Evolutionary conservation across 805 yeast species (phyloP).

Genomic region (Groenewaldozyma salmanticensis): DNA sequence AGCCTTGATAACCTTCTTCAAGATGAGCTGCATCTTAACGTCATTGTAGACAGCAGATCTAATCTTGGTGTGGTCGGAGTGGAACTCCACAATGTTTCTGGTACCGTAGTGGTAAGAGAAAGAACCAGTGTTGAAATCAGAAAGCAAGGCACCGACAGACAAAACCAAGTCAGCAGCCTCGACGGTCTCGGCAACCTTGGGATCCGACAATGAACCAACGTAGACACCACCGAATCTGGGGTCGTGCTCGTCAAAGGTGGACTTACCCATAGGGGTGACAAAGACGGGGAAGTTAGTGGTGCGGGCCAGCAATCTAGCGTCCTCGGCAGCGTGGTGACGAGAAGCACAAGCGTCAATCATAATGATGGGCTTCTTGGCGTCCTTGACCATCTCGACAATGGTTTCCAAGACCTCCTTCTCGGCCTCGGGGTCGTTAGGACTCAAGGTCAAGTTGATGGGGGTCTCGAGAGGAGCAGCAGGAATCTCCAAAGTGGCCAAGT

Average conservation of each 20-base stretch:
- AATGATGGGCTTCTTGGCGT: constrained; percentile 61
- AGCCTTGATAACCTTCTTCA: constrained; percentile 23
- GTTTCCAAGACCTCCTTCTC: constrained; percentile 53
- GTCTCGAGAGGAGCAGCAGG: constrained; percentile 47
- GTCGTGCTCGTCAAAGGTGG: constrained; percentile 61
- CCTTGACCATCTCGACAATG: constrained; percentile 41
- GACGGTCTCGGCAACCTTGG: constrained; percentile 61
- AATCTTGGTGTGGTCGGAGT: constrained; percentile 45
- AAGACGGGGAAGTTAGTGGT: constrained; percentile 71
- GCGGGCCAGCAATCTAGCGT: constrained; percentile 52
- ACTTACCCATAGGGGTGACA: constrained; percentile 88
- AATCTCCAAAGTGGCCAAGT: constrained; percentile 43
- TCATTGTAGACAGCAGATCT: constrained; percentile 44
- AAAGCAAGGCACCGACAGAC: constrained; percentile 72
- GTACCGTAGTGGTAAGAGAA: constrained; percentile 47
- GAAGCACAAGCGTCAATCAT: constrained; percentile 83
- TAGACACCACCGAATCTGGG: constrained; percentile 77
- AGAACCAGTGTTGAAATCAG: constrained; percentile 88
- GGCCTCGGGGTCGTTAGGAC: constrained; percentile 49
- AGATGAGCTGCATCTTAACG: constrained; percentile 40
- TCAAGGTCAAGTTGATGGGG: constrained; percentile 53
- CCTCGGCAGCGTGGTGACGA: constrained; percentile 61
- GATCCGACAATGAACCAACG: constrained; percentile 70
- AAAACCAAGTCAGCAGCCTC: constrained; percentile 67
- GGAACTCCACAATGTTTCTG: constrained; percentile 45